Base-by-base conservation (phyloP, 129 eudicot genomes). In the Flaveria sonorensis region DNA sequence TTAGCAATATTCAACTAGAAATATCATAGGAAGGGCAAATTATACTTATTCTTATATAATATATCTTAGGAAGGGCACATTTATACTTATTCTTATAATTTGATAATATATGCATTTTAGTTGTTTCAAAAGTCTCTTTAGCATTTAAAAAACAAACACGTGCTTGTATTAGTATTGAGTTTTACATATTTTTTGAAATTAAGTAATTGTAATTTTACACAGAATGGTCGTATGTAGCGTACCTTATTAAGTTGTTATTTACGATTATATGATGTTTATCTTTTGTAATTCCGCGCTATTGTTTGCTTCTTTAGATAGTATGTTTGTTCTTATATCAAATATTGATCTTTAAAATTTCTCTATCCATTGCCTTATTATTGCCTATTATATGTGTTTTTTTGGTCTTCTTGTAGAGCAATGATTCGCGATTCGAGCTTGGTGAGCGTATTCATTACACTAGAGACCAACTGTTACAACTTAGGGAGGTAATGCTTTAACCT, bases 381-480 rank as follows among this genome's bases (percentile, higher is more conserved):
- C 11, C 2, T 12, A 1, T 16, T 72, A 19, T 12, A 6, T 61
- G n/a, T 85, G 28, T 14, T 67, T 26, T 26, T 70, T 21, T 51
- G 21, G 8, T 53, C 62, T 70, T 74, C 18, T 78, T 69, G 14
- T 73, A 95, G 99, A 85, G 77, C 81, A 90, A 90, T 65, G 99
- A 95, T 69, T 83, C 89, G 13, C 90, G 97, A 28, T 86, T 86
- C 71, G 97, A 95, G 62, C 82, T 85, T 72, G 97, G 82, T 74
- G 99, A 95, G 68, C 90, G 88, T 30, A 83, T 95, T 71, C 89
- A 86, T 50, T 95, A 81, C 81, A 81, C 92, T 75, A 71, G 94
- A 68, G 99, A 95, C 77, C 94, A 89, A 87, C 89, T 95, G 81
- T 68, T 91, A 73, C 96, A 95, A 59, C 90, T 95, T 48, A 89